A percentile compares a stretch with the other conserved stretches of the same genome.
Conservation (phyloP, 805 yeast species). For the Suhomyces sp. region DNA sequence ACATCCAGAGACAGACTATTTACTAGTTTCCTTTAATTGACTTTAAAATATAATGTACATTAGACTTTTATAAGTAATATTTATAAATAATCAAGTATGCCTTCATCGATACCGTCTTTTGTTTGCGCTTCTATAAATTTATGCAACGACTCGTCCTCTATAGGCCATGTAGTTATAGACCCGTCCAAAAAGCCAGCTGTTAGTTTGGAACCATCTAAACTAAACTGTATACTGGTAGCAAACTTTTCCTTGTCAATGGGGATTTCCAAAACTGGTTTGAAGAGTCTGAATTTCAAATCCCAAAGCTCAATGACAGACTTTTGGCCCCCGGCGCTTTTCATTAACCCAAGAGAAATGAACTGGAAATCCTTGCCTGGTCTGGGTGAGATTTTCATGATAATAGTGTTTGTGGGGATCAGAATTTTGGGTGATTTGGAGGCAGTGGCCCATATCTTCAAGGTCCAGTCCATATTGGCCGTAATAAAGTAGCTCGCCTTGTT, state of each 20-base stretch:
- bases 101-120: conserved; percentile 5
- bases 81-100: conserved; percentile 4
- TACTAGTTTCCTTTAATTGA: conserved; percentile 16
- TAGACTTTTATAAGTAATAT: not conserved
- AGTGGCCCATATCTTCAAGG: conserved; percentile 19
- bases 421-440: conserved; percentile 10
- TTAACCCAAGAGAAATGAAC: conserved; percentile 24
- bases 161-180: conserved; percentile 4
- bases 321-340: conserved; percentile 2
- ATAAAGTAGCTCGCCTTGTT: conserved; percentile 8
- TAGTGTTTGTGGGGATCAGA: conserved; percentile 17
- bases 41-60: not conserved
- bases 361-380: conserved; percentile 20
- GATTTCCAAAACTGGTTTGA: conserved; percentile 16
- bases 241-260: conserved; percentile 1
- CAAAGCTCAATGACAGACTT: conserved; percentile 24
- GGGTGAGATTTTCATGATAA: conserved; percentile 15
- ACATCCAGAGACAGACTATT: conserved; percentile 41
- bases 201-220: conserved; percentile 15
- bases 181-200: conserved; percentile 24
- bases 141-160: conserved; percentile 3
- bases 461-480: conserved; percentile 23
- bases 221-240: conserved; percentile 14
- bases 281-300: conserved; percentile 22
- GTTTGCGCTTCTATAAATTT: not conserved